Evolutionary conservation across 768 basidiomycete species (phyloP).

Genomic region (Amyloporia xantha): DNA sequence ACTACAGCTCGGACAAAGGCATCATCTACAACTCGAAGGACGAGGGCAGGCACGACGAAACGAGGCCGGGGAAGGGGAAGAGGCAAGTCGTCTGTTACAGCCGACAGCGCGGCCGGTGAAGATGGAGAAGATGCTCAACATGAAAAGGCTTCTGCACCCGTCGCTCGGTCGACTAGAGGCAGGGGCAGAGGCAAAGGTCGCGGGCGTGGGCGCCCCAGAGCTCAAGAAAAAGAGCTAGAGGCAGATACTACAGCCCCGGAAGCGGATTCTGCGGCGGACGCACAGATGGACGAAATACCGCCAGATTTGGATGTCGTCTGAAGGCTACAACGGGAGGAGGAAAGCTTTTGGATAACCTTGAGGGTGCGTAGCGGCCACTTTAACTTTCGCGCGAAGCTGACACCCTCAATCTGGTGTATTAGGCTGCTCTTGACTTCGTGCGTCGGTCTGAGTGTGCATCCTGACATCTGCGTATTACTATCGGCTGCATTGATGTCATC

Average conservation of each 20-base stretch:
- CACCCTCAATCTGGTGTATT: too few relatives aligned
- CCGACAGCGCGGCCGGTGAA: slow-evolving; percentile 22
- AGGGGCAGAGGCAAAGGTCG: slow-evolving; percentile 27
- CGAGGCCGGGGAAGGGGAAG: slow-evolving; percentile 30
- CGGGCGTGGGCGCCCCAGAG: slow-evolving; percentile 25
- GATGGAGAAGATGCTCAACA: slow-evolving; percentile 37
- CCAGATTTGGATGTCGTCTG: slow-evolving; percentile 12
- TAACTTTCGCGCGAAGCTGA: too few relatives aligned
- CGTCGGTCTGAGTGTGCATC: too few relatives aligned
- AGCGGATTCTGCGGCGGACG: slow-evolving; percentile 1
- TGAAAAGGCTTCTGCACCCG: slow-evolving; percentile 22
- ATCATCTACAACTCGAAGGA: slow-evolving; percentile 13
- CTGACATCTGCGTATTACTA: too few relatives aligned
- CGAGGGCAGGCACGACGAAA: slow-evolving; percentile 20
- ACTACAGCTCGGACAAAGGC: slow-evolving; percentile 17
- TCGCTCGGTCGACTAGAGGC: slow-evolving; percentile 24
- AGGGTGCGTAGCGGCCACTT: not conserved
- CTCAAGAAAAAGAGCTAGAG: slow-evolving; percentile 13
- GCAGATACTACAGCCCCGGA: slow-evolving; percentile 13
- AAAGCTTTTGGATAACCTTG: not conserved
- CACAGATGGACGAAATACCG: not conserved
- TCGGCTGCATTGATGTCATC: too few relatives aligned
- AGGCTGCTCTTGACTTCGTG: too few relatives aligned
- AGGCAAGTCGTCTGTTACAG: slow-evolving; percentile 9
- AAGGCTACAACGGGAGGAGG: not conserved